Base-by-base conservation (phyloP, 2,329 filamentous ascomycete genomes). In the Alternaria rosae region DNA sequence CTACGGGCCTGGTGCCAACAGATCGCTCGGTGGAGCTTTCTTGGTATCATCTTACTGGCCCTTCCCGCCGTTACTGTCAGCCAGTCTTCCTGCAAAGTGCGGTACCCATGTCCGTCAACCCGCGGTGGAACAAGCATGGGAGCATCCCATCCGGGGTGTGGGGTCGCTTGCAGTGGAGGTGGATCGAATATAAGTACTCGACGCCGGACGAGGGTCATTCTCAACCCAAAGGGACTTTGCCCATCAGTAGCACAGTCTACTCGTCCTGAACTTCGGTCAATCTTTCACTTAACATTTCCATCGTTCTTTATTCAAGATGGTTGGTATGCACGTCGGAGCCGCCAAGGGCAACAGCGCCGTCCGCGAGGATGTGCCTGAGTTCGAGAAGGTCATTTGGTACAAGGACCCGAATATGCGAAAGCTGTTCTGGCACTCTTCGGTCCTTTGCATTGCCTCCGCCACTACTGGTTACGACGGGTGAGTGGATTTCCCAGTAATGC, bases 381-480 rank as follows among this genome's bases (percentile, higher is more conserved):
- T 86, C 61, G 83, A 84, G 69, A 80, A 69, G 66, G 84, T 88
- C 53, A 74, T 81, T 66, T 87, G 85, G 85, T 82, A 72, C 43
- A 85, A 82, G 70, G 82, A 87, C 8, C 84, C 85, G 13, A 85
- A 85, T 47, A 80, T 88, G 75, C 79, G 85, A 70, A 84, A 84
- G 76, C 79, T 87, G 17, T 87, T 87, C 78, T 84, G 84, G 68
- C 85, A 82, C 69, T 82, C 82, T 38, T 75, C 81, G 59, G 70
- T 86, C 57, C 82, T 86, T 48, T 85, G 83, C 62, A 72, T 86
- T 67, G 84, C 83, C 48, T 87, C 85, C 15, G 85, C 86, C 17
- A 87, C 85, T 32, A 87, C 85, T 41, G 83, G 84, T 71, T 85
- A 86, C 73, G 83, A 86, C 83, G 83, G 84, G 84, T 85, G 76